phyloP scores from a whole-genome alignment of 208 protist species.

The Zelonia costaricensis region DNA sequence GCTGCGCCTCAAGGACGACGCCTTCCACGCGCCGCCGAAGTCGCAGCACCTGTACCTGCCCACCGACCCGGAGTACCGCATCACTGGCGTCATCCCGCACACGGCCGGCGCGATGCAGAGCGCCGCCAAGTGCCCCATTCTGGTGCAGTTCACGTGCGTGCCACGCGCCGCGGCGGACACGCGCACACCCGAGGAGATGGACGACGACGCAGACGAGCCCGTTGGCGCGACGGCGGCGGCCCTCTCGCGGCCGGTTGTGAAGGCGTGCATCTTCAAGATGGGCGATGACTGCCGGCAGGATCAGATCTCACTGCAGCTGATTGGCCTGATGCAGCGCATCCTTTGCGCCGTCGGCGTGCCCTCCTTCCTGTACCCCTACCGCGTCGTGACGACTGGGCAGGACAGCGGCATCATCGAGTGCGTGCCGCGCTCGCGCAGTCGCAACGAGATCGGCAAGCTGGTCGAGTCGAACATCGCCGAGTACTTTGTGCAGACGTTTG shows the following conservation, averaged over 20 bases:
- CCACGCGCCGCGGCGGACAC: slow-evolving; percentile 44
- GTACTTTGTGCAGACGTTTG: slow-evolving; percentile 94
- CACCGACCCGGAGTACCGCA: slow-evolving; percentile 73
- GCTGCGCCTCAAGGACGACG: slow-evolving; percentile 55
- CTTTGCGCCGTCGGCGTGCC: slow-evolving; percentile 78
- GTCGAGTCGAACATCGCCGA: slow-evolving; percentile 87
- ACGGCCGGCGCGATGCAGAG: slow-evolving; percentile 87
- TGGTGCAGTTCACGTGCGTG: slow-evolving; percentile 87
- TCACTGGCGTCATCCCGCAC: slow-evolving; percentile 71
- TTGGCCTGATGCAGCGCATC: slow-evolving; percentile 86
- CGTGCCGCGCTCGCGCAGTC: slow-evolving; percentile 83
- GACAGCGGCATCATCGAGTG: slow-evolving; percentile 93
- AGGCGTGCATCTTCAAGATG: slow-evolving; percentile 95
- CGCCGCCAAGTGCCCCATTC: slow-evolving; percentile 91
- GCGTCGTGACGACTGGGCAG: slow-evolving; percentile 88
- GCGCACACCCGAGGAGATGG: slow-evolving; percentile 22
- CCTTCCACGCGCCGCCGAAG: slow-evolving; percentile 56
- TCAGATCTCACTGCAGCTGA: slow-evolving; percentile 93
- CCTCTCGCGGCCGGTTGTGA: slow-evolving; percentile 34
- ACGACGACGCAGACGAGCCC: slow-evolving; percentile 13
- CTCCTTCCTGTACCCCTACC: slow-evolving; percentile 93
- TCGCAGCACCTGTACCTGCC: slow-evolving; percentile 81
- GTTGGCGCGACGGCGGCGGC: slow-evolving; percentile 21
- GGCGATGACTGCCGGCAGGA: slow-evolving; percentile 96
- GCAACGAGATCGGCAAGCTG: slow-evolving; percentile 92